These are phyloP conservation scores for Colletotrichum theobromicola DNA, from an alignment of 2,329 filamentous ascomycete genomes.

Conservation along the genomic window DNA sequence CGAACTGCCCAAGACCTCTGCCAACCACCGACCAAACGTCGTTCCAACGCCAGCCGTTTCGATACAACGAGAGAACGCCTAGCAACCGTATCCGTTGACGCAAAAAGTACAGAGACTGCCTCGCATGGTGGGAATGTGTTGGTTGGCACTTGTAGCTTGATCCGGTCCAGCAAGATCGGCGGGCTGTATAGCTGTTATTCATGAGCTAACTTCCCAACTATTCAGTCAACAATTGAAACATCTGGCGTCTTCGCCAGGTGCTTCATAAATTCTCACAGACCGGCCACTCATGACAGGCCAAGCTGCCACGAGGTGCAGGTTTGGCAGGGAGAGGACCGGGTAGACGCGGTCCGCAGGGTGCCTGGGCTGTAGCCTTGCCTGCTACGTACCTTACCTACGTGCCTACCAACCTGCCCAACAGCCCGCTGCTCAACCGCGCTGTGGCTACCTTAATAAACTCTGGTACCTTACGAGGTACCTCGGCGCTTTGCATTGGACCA, in stretches of 20 bases:
- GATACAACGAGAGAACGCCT: background rate
- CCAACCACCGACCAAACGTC: background rate
- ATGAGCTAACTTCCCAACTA: background rate
- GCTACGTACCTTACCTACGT: background rate
- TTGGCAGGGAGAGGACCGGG: background rate
- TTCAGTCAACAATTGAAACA: background rate
- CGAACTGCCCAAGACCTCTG: background rate
- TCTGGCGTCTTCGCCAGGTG: background rate
- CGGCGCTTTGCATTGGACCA: background rate
- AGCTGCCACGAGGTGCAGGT: background rate
- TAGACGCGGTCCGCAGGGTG: background rate
- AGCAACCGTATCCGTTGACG: background rate
- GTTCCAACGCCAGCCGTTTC: background rate
- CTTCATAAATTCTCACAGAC: background rate
- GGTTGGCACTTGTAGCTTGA: background rate
- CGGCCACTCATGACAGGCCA: background rate
- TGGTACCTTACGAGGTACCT: background rate
- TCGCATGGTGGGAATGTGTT: background rate
- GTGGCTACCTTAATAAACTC: background rate
- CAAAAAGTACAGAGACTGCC: background rate
- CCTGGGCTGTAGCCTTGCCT: background rate
- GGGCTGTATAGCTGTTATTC: background rate
- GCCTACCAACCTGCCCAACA: background rate
- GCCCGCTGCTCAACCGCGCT: background rate
- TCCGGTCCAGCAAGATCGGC: background rate